Evolutionary conservation across 306 rosid species (phyloP), one percentile per base, ranked within the genome.

Genomic region (Fagus crenata): DNA sequence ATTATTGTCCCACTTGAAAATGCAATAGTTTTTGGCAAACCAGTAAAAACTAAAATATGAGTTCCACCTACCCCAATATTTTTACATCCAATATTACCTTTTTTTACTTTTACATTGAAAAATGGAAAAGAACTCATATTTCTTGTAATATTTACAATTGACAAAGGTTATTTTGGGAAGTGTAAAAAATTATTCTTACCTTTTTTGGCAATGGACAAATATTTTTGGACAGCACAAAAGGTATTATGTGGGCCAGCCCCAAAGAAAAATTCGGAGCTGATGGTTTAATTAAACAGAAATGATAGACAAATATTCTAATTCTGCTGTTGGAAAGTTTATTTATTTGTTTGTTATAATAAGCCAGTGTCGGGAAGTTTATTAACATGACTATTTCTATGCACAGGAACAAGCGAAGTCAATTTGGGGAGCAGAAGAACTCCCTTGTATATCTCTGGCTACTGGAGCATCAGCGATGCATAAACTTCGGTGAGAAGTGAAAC

Each of bases 381-480:
- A 4, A 35, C 46, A 32, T 70, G 54, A 79, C 36, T 37, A 58
- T 56, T 54, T 84, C 36, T 71, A 58, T 59, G 60, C 49, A 77
- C 88, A 94, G 98, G 95, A 94, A 74, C 87, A 79, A 72, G 92
- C 96, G 32, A 90, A 74, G 82, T 86, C 85, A 74, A 75, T 81
- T 58, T 92, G 96, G 97, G 97, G 93, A 60, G 96, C 81, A 37
- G 91, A 84, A 75, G 93, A 90, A 82, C 81, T 94, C 63, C 85
- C 90, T 35, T 94, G 97, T 84, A 86, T 92, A 88, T 86, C 93
- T 67, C 67, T 94, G 72, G 72, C 89, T 43, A 83, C 90, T 12
- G 97, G 97, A 71, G 90, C 95, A 54, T 94, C 97, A 56, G 85
- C 95, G 12, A 94, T 92, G 98, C 96, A 92, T 84, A 94, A 90